A percentile compares a stretch with the other conserved stretches of the same genome.
phyloP scores from a whole-genome alignment of 2,329 filamentous ascomycete genomes.

The Fusarium sp. region DNA sequence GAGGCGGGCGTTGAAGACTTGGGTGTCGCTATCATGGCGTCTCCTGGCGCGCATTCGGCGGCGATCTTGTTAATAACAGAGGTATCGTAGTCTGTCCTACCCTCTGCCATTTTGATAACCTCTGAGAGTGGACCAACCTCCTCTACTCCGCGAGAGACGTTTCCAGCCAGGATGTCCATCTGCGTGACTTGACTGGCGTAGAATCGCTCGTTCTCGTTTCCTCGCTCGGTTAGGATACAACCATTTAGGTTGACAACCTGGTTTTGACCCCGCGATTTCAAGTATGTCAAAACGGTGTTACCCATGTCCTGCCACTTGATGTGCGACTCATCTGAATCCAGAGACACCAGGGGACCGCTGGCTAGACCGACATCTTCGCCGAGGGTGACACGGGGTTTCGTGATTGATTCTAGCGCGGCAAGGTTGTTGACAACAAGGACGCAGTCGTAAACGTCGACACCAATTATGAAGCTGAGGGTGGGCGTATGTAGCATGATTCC shows the following conservation, averaged over 20 bases:
- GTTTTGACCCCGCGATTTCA: conserved; percentile 69
- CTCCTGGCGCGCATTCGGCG: conserved; percentile 78
- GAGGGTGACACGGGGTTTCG: conserved; percentile 80
- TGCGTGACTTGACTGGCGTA: conserved; percentile 64
- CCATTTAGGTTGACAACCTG: conserved; percentile 67
- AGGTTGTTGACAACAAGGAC: conserved; percentile 92
- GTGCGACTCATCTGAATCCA: conserved; percentile 65
- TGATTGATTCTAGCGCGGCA: conserved; percentile 85
- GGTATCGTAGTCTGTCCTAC: conserved; percentile 79
- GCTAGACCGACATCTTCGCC: conserved; percentile 84
- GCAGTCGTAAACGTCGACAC: conserved; percentile 96
- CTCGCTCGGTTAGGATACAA: conserved; percentile 67
- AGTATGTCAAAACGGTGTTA: conserved; percentile 68
- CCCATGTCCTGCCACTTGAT: conserved; percentile 65
- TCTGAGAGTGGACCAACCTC: conserved; percentile 75
- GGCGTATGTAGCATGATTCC: conserved; percentile 92
- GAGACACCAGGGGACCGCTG: conserved; percentile 76
- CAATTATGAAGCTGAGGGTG: conserved; percentile 88
- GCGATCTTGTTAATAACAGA: conserved; percentile 73
- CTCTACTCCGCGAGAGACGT: conserved; percentile 65
- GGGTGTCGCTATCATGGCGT: conserved; percentile 69
- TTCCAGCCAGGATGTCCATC: conserved; percentile 69
- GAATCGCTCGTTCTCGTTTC: conserved; percentile 71
- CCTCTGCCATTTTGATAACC: conserved; percentile 89
- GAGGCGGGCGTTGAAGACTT: conserved; percentile 51